Evolutionary conservation across 2,329 filamentous ascomycete species (phyloP), one percentile per base, ranked within the genome.

Genomic region (Claviceps arundinis): DNA sequence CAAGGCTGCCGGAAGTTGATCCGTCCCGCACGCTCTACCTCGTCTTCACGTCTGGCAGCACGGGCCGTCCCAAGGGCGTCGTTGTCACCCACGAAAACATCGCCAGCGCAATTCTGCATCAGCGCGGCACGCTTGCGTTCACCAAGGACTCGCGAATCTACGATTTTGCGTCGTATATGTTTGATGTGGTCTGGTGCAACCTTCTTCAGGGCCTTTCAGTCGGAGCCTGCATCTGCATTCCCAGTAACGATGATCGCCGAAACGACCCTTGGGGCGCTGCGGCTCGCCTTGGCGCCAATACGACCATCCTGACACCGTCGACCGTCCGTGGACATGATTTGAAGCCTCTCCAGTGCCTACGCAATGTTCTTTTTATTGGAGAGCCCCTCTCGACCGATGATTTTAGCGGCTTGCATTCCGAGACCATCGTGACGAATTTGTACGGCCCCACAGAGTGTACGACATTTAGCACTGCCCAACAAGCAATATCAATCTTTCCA

Each of bases 201-300:
- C 48, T 54, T 22, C 41, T 54, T 16, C 40, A 49, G 5, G 51
- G 50, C 13, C 47, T 57, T 13, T 45, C 51, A 9, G 45, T 38
- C 16, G 55, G 55, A 37, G 55, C 47, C 37, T 57, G 55, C 48
- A n/a, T 55, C n/a, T 55, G 54, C 22, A 49, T 55, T 30, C 54
- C 54, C 1, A 75, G 72, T 1, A 74, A 78, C 19, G 68, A 71
- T 22, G 72, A 76, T 49, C 70, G 74, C 4, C 65, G 75, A 50
- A 73, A 76, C 53, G 65, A 73, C 53, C 57, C 74, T 11, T 67
- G 66, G 41, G 68, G 66, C 8, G 68, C 68, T 17, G 69, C 70
- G 51, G 61, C 63, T 22, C 63, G 60, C 43, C 64, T 68, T 60
- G 58, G 62, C 5, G 66, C 69, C 52, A 74, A 73, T 55, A 68